Evolutionary conservation across 441 rosid genomes (phyloP).

Genomic region (Theobroma grandiflorum): DNA sequence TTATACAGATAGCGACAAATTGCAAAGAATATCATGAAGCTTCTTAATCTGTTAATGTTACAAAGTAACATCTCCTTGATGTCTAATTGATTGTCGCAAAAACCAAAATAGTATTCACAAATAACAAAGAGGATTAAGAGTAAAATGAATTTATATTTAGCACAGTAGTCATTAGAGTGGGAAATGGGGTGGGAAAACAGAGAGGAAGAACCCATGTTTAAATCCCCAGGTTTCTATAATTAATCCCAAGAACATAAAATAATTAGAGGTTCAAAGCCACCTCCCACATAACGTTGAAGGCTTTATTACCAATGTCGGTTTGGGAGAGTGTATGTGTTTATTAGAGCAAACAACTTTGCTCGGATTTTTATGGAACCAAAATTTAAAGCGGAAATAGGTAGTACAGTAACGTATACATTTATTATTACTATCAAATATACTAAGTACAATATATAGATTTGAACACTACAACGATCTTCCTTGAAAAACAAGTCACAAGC

Average conservation of each 20-base stretch:
- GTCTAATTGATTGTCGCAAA: background rate
- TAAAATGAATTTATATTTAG: background rate
- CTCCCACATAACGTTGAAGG: conserved; percentile 27
- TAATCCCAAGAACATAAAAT: conserved; percentile 20
- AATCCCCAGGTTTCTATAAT: conserved; percentile 27
- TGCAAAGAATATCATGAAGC: too few species aligned
- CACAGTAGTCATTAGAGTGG: background rate
- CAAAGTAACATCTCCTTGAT: too few species aligned
- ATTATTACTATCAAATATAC: too few species aligned
- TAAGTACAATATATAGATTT: too few species aligned
- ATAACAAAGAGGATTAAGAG: background rate
- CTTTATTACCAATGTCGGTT: conserved; percentile 33
- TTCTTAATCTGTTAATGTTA: too few species aligned
- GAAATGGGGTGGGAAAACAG: background rate
- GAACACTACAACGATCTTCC: too few species aligned
- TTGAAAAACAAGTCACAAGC: conserved; percentile 32
- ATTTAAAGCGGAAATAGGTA: too few species aligned
- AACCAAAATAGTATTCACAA: background rate
- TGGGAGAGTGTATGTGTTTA: background rate
- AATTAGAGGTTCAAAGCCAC: conserved; percentile 33
- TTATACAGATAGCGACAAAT: too few species aligned
- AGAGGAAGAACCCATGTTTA: background rate
- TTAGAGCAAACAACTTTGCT: conserved; percentile 32
- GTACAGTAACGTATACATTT: too few species aligned
- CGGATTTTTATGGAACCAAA: conserved; percentile 34